Conservation (phyloP, 2,329 filamentous ascomycete species). For the Teratosphaeria viscida region DNA sequence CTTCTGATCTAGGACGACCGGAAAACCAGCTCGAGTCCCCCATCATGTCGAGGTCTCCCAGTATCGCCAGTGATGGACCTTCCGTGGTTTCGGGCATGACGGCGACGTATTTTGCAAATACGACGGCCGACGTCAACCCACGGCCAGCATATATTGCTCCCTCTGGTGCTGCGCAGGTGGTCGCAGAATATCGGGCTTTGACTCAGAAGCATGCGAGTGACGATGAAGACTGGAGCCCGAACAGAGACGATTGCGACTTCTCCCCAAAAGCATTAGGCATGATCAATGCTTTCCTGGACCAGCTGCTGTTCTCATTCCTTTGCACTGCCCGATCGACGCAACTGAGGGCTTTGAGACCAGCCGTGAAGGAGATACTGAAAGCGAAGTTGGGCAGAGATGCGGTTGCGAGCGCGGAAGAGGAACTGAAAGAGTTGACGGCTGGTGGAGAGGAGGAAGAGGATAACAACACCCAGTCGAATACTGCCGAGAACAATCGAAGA, state of each 20-base stretch:
- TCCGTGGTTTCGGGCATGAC: conserved; percentile 16
- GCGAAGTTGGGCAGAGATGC: conserved; percentile 79
- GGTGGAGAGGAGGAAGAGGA: conserved; percentile 63
- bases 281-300: conserved; percentile 87
- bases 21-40: conserved; percentile 10
- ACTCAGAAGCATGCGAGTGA: conserved; percentile 49
- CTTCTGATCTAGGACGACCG: not conserved
- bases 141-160: conserved; percentile 78
- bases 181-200: conserved; percentile 77
- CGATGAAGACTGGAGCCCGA: conserved; percentile 51
- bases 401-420: conserved; percentile 71
- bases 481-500: conserved; percentile 35
- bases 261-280: conserved; percentile 62
- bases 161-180: conserved; percentile 80
- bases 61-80: conserved; percentile 14
- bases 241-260: conserved; percentile 57
- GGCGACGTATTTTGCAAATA: conserved; percentile 8
- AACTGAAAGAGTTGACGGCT: conserved; percentile 78
- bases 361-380: conserved; percentile 78
- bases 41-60: conserved; percentile 15
- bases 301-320: conserved; percentile 86
- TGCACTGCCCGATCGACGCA: conserved; percentile 67
- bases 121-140: conserved; percentile 47
- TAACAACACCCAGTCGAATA: conserved; percentile 25
- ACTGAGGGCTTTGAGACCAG: conserved; percentile 63